These are phyloP conservation scores for Vigna nakashimae DNA, from an alignment of 306 rosid genomes.

Conservation along the genomic window DNA sequence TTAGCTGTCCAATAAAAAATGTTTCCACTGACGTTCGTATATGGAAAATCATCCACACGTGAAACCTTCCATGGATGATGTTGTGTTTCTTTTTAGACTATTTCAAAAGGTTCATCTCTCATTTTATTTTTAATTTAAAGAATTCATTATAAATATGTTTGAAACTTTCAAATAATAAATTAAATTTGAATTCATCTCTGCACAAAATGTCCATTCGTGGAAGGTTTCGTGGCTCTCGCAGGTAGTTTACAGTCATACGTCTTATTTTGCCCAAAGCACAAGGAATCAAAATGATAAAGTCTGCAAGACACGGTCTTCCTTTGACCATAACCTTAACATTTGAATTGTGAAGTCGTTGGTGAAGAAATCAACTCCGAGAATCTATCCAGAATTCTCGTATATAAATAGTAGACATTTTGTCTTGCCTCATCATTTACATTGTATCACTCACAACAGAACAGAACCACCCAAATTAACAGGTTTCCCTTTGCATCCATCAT, in stretches of 20 bases:
- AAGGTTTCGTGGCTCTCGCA: background rate
- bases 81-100: no score
- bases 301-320: background rate
- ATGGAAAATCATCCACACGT: no score
- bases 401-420: no score
- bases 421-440: background rate
- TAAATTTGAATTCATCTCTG: no score
- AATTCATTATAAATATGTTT: no score
- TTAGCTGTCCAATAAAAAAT: no score
- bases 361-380: background rate
- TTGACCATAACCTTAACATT: conserved; percentile 8
- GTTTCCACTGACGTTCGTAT: no score
- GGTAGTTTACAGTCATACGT: background rate
- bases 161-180: no score
- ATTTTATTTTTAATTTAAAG: no score
- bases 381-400: background rate
- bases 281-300: background rate
- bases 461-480: background rate
- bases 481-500: background rate
- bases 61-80: no score
- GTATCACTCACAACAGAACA: background rate
- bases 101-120: no score
- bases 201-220: background rate
- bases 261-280: background rate
- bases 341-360: conserved; percentile 1